These are phyloP conservation scores for Pleurotus tuoliensis DNA, from an alignment of 768 basidiomycete species.

Conservation along the genomic window DNA sequence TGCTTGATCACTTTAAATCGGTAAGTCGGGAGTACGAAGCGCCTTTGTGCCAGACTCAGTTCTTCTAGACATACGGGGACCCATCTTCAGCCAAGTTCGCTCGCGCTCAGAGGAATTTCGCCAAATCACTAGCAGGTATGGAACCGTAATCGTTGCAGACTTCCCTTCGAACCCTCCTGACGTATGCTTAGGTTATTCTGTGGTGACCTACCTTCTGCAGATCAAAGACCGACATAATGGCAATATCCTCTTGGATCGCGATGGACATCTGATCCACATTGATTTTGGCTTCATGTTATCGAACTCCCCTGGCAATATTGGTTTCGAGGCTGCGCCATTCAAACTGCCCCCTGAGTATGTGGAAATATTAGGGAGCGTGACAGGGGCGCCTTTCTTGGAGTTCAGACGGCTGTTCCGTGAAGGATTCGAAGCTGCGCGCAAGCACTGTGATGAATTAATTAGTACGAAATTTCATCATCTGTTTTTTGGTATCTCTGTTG, in stretches of 20 bases:
- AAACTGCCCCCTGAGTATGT: slow-evolving; percentile 94
- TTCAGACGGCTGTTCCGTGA: slow-evolving; percentile 88
- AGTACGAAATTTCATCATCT: slow-evolving; percentile 44
- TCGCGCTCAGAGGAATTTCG: slow-evolving; percentile 91
- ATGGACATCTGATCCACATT: slow-evolving; percentile 94
- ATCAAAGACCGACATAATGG: slow-evolving; percentile 99
- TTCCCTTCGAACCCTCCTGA: background rate
- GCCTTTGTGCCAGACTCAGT: too few relatives aligned
- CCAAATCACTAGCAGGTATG: slow-evolving; percentile 82
- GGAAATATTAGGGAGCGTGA: slow-evolving; percentile 88
- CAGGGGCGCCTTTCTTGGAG: slow-evolving; percentile 71
- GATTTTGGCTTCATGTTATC: slow-evolving; percentile 98
- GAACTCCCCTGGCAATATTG: slow-evolving; percentile 95
- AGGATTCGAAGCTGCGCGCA: slow-evolving; percentile 90
- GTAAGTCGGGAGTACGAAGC: slow-evolving; percentile 37
- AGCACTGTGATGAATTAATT: slow-evolving; percentile 95
- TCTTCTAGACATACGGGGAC: slow-evolving; percentile 79
- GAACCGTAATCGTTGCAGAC: background rate
- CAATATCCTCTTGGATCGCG: slow-evolving; percentile 93
- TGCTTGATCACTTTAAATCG: slow-evolving; percentile 88
- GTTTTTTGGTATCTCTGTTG: background rate
- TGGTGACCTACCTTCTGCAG: slow-evolving; percentile 95
- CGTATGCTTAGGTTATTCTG: slow-evolving; percentile 68
- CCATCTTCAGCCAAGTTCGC: slow-evolving; percentile 82
- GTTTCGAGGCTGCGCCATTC: slow-evolving; percentile 99